A percentile compares a stretch with the other conserved stretches of the same genome.
Evolutionary conservation across 2,329 filamentous ascomycete species (phyloP).

Genomic region (Ceratocystis variospora): DNA sequence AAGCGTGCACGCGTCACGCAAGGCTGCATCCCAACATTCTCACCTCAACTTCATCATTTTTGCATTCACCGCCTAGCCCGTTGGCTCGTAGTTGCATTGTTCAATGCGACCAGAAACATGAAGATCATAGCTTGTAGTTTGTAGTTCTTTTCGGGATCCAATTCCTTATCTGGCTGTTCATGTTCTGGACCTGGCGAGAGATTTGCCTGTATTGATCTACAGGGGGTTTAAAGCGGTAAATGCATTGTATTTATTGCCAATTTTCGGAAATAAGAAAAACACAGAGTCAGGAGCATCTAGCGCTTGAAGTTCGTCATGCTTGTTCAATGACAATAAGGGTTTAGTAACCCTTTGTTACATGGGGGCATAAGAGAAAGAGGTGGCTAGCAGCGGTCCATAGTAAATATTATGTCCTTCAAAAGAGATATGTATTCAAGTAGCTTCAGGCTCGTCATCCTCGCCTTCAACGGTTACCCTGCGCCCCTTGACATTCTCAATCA

Average conservation of each 20-base stretch:
- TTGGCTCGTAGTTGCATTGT: not conserved
- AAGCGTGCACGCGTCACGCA: not conserved
- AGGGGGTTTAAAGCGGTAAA: not conserved
- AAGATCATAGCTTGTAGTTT: not conserved
- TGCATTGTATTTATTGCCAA: not conserved
- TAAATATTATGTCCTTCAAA: no score
- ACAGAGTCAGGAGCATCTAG: not conserved
- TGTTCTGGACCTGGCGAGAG: not conserved
- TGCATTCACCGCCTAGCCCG: not conserved
- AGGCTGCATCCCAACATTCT: no score
- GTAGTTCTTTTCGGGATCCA: not conserved
- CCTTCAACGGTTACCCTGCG: constrained; percentile 56
- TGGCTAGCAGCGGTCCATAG: no score
- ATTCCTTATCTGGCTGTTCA: not conserved
- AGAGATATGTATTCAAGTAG: not conserved
- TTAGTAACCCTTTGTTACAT: no score
- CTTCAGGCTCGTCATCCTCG: constrained; percentile 42
- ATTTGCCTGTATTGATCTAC: constrained; percentile 1
- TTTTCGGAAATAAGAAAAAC: not conserved
- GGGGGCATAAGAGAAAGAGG: no score
- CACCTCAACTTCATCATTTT: not conserved
- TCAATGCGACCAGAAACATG: constrained; percentile 3
- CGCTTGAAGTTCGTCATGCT: not conserved
- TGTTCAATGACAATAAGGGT: not conserved
- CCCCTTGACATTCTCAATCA: constrained; percentile 63